Evolutionary conservation across 805 yeast genomes (phyloP), one percentile per base, ranked within the genome.

Genomic region (Vanderwaltozyma verrucispora): DNA sequence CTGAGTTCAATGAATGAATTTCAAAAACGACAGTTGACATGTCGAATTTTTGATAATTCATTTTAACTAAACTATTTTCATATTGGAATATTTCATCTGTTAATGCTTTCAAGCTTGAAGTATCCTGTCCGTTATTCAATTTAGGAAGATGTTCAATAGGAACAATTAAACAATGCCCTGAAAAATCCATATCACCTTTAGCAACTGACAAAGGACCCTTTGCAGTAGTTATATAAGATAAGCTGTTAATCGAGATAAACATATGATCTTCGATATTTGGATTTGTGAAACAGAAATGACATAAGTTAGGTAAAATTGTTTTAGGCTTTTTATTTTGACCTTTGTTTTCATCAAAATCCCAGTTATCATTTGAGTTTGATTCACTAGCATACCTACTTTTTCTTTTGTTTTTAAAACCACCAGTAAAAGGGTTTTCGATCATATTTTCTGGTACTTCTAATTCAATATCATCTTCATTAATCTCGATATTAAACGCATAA

Each of bases 241-340:
- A 63, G 11, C 70, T 69, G 0, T 84, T 89, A 36, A 88, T 80
- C 0, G 92, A 73, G 1, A 86, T 68, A 11, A 87, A 74, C 80
- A 88, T 75, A 55, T 86, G 94, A 2, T 82, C 67, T 45, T 80
- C 88, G 6, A 82, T 68, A 12, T 77, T 71, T 0, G 94, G 82
- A 50, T 84, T 85, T 1, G 89, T 74, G 15, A 87, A 68, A 54
- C 96, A 87, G 51, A 87, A 84, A 59, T 83, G 87, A 53, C 96
- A 87, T 31, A 65, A 60, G 12, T 64, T 65, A 0, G 89, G 86
- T 0, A 69, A 52, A 2, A 83, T 74, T 0, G 53, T 58, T 41
- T 59, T 62, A n/a, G 44, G 41, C 37, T 62, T 59, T 45, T 63
- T 64, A 24, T 40, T 17, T 39, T 35, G 13, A 3, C n/a, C n/a